Conservation (phyloP, 495 filamentous ascomycete genomes). For the Neurospora hispaniola region DNA sequence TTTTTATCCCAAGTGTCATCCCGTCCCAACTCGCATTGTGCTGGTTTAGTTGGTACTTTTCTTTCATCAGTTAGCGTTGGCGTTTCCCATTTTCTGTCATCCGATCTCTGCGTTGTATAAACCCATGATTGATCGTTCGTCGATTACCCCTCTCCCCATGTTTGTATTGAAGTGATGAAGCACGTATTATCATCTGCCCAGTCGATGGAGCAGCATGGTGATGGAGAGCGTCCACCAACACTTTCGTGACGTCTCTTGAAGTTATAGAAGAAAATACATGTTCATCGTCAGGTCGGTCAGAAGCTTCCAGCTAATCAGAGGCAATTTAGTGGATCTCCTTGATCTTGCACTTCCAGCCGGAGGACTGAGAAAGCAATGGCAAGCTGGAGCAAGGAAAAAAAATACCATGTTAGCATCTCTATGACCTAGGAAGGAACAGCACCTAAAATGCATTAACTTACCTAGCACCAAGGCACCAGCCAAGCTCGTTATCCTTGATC, state of each 20-base stretch:
- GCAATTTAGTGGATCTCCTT: slow-evolving; percentile 28
- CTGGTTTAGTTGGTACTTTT: not conserved
- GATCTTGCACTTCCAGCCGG: slow-evolving; percentile 41
- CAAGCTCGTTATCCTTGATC: slow-evolving; percentile 92
- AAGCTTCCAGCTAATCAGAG: not conserved
- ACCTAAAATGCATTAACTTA: slow-evolving; percentile 31
- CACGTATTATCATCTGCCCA: not conserved
- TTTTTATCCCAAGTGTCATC: not conserved
- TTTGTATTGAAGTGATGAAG: not conserved
- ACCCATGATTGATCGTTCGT: not conserved
- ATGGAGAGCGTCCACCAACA: not conserved
- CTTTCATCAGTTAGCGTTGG: not conserved
- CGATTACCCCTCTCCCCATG: not conserved
- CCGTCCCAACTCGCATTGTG: not conserved
- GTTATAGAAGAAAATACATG: not conserved
- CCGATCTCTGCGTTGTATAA: not conserved
- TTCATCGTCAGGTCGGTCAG: not conserved
- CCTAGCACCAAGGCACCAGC: slow-evolving; percentile 97
- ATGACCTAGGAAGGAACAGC: not conserved
- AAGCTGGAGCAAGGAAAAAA: slow-evolving; percentile 19
- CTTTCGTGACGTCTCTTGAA: not conserved
- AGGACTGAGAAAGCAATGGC: slow-evolving; percentile 33
- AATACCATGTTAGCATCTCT: slow-evolving; percentile 29
- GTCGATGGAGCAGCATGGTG: not conserved
- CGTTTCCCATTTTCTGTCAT: not conserved